Conservation (phyloP, 306 rosid genomes). For the Rosa chinensis region DNA sequence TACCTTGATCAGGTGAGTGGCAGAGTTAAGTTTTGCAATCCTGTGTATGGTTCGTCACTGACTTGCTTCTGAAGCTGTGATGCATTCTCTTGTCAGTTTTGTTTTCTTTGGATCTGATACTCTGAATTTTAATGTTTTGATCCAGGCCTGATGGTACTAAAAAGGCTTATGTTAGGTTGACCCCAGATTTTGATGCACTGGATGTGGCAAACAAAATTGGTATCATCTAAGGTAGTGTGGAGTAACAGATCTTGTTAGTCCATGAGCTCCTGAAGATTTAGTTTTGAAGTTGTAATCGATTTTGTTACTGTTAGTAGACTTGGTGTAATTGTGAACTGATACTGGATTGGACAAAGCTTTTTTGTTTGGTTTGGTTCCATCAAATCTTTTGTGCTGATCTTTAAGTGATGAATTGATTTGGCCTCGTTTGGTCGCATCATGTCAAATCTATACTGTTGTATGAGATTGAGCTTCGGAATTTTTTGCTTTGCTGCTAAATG, state of each 20-base stretch:
- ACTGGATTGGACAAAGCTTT: neutral
- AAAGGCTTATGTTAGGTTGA: slow-evolving; percentile 87
- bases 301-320: neutral
- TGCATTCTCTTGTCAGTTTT: neutral
- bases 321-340: neutral
- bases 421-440: neutral
- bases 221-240: slow-evolving; percentile 51
- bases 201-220: slow-evolving; percentile 95
- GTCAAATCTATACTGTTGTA: neutral
- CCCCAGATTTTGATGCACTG: slow-evolving; percentile 81
- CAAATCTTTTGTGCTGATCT: neutral
- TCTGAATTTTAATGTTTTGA: slow-evolving; percentile 6
- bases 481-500: neutral
- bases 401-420: neutral
- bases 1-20: slow-evolving; percentile 73
- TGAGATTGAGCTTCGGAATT: neutral
- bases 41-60: neutral
- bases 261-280: neutral
- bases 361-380: neutral
- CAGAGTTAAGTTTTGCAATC: neutral
- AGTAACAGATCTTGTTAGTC: neutral
- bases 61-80: neutral
- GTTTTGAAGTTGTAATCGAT: neutral
- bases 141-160: slow-evolving; percentile 95
- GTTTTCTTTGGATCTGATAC: neutral